Conservation (phyloP, 2,329 filamentous ascomycete species). For the Arthrinium puccinioides region DNA sequence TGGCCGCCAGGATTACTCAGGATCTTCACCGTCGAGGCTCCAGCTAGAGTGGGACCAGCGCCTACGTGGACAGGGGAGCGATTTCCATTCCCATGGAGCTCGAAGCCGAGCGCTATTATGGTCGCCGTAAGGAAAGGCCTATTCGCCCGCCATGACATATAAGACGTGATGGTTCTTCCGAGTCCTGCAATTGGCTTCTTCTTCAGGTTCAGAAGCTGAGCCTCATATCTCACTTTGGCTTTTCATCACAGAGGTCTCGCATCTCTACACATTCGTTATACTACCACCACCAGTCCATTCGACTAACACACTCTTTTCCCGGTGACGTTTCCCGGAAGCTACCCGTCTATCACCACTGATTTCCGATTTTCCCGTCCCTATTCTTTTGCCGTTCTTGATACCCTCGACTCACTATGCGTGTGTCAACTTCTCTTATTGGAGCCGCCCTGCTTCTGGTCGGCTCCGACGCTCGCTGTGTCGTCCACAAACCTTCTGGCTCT, state of each 20-base stretch:
- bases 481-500: background rate
- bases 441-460: conserved; percentile 4
- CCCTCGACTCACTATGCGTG: background rate
- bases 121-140: background rate
- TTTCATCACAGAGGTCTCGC: background rate
- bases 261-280: conserved; percentile 2
- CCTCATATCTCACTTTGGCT: conserved; percentile 1
- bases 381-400: background rate
- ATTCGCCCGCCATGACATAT: background rate
- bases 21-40: conserved; percentile 2
- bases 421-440: conserved; percentile 1
- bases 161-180: no score
- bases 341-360: no score
- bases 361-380: background rate
- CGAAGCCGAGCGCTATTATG: background rate
- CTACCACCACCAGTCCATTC: background rate
- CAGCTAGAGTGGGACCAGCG: conserved; percentile 1
- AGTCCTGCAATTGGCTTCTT: no score
- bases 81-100: background rate
- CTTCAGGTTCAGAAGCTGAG: conserved; percentile 1
- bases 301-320: background rate
- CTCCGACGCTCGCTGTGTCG: conserved; percentile 3
- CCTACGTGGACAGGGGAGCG: background rate
- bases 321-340: background rate
- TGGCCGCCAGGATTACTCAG: no score